phyloP scores from a whole-genome alignment of 257 asterid species.

The Solanum habrochaites region DNA sequence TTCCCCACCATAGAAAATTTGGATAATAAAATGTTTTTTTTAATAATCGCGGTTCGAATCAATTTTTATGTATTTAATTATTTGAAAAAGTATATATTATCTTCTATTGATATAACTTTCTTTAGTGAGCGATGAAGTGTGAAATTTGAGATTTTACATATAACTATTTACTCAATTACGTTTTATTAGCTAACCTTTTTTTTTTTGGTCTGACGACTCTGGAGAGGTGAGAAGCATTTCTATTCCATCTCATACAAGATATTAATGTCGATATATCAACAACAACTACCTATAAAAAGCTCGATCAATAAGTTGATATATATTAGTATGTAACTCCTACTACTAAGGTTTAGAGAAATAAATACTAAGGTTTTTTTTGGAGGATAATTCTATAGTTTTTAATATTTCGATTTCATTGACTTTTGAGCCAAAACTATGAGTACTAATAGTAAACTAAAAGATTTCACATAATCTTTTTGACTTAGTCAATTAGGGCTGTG shows the following conservation, averaged over 20 bases:
- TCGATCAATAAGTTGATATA: not conserved
- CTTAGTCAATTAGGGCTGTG: not conserved
- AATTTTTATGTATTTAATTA: not conserved
- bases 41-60: fast-evolving
- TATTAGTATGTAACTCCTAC: not conserved
- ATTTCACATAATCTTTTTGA: not conserved
- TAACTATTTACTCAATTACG: not conserved
- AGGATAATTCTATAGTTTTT: not conserved
- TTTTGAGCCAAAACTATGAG: not conserved
- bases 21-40: not conserved
- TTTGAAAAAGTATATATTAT: not conserved
- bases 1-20: not conserved
- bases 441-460: not conserved
- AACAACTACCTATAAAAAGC: not conserved
- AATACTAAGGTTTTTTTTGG: too few species aligned
- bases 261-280: not conserved
- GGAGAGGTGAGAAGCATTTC: not conserved
- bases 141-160: not conserved
- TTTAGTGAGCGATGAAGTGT: fast-evolving
- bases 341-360: not conserved
- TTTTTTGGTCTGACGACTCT: not conserved
- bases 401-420: not conserved
- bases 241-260: not conserved
- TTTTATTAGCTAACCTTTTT: not conserved
- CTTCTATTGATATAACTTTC: not conserved